Evolutionary conservation across 2,329 filamentous ascomycete species (phyloP).

Genomic region (Clarireedia hainanense): DNA sequence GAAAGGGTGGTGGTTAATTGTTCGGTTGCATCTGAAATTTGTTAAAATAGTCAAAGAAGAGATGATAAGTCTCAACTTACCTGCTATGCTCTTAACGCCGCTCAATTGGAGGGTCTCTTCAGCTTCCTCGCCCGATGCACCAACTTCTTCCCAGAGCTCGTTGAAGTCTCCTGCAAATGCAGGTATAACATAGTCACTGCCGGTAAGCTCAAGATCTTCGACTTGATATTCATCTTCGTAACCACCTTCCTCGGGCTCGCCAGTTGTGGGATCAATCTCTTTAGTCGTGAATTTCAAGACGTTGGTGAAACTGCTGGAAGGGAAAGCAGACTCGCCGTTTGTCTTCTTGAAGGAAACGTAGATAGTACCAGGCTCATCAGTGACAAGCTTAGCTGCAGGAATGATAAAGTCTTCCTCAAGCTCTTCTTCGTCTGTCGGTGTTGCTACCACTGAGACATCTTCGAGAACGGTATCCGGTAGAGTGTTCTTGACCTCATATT

Average conservation of each 20-base stretch:
- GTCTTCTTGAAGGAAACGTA: slow-evolving; percentile 92
- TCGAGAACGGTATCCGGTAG: slow-evolving; percentile 84
- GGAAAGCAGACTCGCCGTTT: slow-evolving; percentile 67
- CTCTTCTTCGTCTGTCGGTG: slow-evolving; percentile 73
- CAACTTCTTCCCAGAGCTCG: slow-evolving; percentile 90
- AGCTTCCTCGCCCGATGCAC: slow-evolving; percentile 79
- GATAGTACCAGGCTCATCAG: slow-evolving; percentile 83
- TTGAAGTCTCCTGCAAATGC: slow-evolving; percentile 93
- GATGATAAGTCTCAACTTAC: slow-evolving; percentile 39
- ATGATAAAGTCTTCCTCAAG: slow-evolving; percentile 91
- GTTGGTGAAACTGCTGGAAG: slow-evolving; percentile 79
- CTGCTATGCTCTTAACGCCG: slow-evolving; percentile 84
- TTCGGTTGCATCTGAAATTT: slow-evolving; percentile 72
- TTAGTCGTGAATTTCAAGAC: slow-evolving; percentile 95
- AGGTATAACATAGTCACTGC: slow-evolving; percentile 89
- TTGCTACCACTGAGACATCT: slow-evolving; percentile 76
- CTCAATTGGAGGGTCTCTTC: slow-evolving; percentile 85
- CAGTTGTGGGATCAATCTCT: slow-evolving; percentile 92
- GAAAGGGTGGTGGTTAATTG: slow-evolving; percentile 80
- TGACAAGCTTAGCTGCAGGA: slow-evolving; percentile 71
- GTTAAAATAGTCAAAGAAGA: slow-evolving; percentile 21
- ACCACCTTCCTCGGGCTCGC: slow-evolving; percentile 81
- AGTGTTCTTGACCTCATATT: slow-evolving; percentile 98
- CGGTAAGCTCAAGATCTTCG: slow-evolving; percentile 82
- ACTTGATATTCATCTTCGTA: slow-evolving; percentile 99